Base-by-base conservation (phyloP, 2,329 filamentous ascomycete species). In the Pseudocercospora fijiensis region DNA sequence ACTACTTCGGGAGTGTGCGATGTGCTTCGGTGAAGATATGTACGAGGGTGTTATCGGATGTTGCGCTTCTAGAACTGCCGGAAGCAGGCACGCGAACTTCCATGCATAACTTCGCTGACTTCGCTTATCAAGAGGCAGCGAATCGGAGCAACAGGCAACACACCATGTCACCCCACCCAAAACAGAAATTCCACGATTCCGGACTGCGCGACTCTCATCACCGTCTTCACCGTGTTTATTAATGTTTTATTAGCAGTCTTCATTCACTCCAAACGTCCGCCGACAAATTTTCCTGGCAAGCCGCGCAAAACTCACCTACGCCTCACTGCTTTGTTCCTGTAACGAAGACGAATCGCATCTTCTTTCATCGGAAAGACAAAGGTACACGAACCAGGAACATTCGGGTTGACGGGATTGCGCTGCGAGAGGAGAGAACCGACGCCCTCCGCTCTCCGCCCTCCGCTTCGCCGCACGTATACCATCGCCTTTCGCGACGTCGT, bases 361-460 rank as follows among this genome's bases (percentile, higher is more conserved):
- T 6, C 33, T 37, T 37, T 37, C 33, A 37, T 8, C 33, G 33
- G 13, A 37, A 37, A 37, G 13, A 8, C 33, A 37, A 37, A 37
- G 33, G 13, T n/a, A 16, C 13, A 16, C 33, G 33, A 37, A n/a
- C 13, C 33, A 37, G 24, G 49, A 16, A 52, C 13, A 22, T 28
- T 24, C 49, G 49, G 49, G 13, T 26, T 52, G 33, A 37, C 33
- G 33, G 13, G 33, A 52, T n/a, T 52, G 8, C 49, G 24, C 49
- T 28, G 49, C 24, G 49, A 13, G 20, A 52, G 49, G 18, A 24
- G 18, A 47, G 43, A 7, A 24, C 49, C 49, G 49, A 52, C 49
- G 49, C 49, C 49, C 28, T 53, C 49, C 49, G 49, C 49, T 53
- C n/a, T n/a, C n/a, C 49, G 49, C 49, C 49, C 28, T 53, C 49